phyloP scores from a whole-genome alignment of 2,329 filamentous ascomycete genomes.

The Pseudopyrenochaeta lycopersici region DNA sequence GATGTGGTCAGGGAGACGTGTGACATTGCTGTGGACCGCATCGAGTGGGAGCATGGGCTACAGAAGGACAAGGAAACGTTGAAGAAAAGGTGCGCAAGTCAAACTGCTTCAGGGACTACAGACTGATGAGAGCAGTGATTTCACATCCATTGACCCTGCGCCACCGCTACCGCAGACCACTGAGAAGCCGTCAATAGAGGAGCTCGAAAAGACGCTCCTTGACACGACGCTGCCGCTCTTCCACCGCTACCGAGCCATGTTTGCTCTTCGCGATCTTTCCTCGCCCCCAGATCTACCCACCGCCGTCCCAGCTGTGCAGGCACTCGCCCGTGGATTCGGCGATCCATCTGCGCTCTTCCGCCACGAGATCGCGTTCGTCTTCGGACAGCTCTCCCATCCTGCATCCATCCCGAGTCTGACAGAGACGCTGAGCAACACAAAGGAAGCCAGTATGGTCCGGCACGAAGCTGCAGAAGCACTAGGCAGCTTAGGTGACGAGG shows the following conservation, averaged over 20 bases:
- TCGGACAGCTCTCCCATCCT: constrained; percentile 93
- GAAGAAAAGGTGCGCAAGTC: constrained; percentile 73
- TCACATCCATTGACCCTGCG: constrained; percentile 93
- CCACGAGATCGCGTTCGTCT: constrained; percentile 98
- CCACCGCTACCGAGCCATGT: constrained; percentile 96
- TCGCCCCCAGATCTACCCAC: constrained; percentile 92
- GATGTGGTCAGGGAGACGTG: constrained; percentile 93
- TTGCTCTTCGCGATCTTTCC: constrained; percentile 91
- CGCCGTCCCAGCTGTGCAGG: constrained; percentile 84
- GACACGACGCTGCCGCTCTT: constrained; percentile 84
- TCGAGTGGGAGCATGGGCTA: constrained; percentile 81
- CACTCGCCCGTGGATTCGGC: constrained; percentile 83
- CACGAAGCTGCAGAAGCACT: constrained; percentile 97
- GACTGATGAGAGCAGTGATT: constrained; percentile 71
- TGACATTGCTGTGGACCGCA: constrained; percentile 93
- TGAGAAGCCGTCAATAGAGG: constrained; percentile 70
- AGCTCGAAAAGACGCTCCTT: constrained; percentile 79
- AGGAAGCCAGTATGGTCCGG: constrained; percentile 94
- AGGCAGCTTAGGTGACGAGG: constrained; percentile 90
- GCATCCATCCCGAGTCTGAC: constrained; percentile 94
- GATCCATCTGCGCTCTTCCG: constrained; percentile 93
- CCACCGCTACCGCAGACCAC: constrained; percentile 81
- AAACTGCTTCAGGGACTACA: neutral
- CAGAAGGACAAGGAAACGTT: constrained; percentile 74
- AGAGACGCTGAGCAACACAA: constrained; percentile 76